phyloP scores from a whole-genome alignment of 805 yeast genomes.

The Suhomyces prunicola region DNA sequence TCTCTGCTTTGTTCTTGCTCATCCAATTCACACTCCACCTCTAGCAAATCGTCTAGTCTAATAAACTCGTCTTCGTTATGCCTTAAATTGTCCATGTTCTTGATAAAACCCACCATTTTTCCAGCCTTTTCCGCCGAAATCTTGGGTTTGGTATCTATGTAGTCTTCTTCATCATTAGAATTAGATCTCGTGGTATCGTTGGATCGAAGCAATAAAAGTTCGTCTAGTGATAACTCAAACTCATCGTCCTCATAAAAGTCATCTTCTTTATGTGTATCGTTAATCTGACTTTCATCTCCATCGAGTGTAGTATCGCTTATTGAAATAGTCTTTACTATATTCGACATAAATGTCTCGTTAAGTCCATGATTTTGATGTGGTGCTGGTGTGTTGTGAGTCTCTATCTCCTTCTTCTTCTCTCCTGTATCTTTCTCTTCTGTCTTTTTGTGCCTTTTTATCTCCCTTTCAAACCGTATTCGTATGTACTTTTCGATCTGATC shows the following conservation, averaged over 20 bases:
- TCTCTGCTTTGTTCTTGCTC: not conserved
- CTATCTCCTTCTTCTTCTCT: not conserved
- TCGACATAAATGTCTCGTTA: slow-evolving; percentile 1
- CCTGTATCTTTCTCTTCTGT: not conserved
- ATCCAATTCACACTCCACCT: slow-evolving; percentile 8
- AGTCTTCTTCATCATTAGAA: slow-evolving; percentile 10
- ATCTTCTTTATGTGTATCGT: slow-evolving; percentile 1
- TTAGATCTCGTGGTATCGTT: slow-evolving; percentile 1
- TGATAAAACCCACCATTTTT: slow-evolving; percentile 17
- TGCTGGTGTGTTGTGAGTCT: not conserved
- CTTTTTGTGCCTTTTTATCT: not conserved
- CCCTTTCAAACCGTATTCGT: slow-evolving; percentile 11
- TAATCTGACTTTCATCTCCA: not conserved
- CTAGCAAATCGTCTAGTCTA: slow-evolving; percentile 8
- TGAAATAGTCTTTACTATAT: slow-evolving; percentile 3
- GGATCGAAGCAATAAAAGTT: slow-evolving; percentile 8
- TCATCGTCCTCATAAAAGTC: slow-evolving; percentile 15
- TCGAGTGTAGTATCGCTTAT: slow-evolving; percentile 16
- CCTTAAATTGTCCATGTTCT: slow-evolving; percentile 24
- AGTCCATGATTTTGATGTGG: not conserved
- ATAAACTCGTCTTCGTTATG: slow-evolving; percentile 23
- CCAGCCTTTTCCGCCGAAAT: slow-evolving; percentile 2
- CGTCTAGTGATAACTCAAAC: slow-evolving; percentile 14
- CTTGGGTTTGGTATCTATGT: not conserved
- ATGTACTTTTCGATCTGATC: slow-evolving; percentile 28